phyloP scores from a whole-genome alignment of 176 grass and related monocot species.

The Aegilops bicornis region DNA sequence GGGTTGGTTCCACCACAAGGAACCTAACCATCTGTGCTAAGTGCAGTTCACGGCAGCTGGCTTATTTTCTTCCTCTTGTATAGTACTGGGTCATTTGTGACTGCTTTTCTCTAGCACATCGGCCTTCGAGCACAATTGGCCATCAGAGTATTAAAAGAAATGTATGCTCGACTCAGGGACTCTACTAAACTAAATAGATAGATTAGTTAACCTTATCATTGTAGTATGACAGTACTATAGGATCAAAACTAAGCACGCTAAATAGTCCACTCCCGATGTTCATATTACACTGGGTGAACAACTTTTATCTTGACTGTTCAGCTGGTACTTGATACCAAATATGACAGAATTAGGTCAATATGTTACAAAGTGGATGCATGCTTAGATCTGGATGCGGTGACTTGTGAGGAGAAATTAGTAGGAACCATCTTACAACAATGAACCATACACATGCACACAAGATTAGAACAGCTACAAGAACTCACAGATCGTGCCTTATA shows the following conservation, averaged over 20 bases:
- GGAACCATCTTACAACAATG: no score
- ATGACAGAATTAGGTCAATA: neutral
- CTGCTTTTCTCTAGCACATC: neutral
- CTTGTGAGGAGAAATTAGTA: no score
- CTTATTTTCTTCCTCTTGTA: no score
- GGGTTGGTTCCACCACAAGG: no score
- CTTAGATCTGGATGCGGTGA: neutral
- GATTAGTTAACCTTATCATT: neutral
- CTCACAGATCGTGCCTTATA: no score
- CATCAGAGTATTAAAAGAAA: neutral
- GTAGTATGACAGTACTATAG: neutral
- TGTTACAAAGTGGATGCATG: slow-evolving; percentile 12
- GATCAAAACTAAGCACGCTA: neutral
- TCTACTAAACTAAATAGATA: neutral
- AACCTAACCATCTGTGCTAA: no score
- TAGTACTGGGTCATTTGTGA: no score
- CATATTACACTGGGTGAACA: no score
- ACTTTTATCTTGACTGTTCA: neutral
- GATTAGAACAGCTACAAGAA: no score
- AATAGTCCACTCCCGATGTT: neutral
- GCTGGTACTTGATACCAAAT: neutral
- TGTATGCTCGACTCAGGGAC: neutral
- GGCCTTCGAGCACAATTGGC: neutral
- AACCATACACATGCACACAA: no score
- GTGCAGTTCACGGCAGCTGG: no score